These are phyloP conservation scores for Stephania cephalantha DNA, from an alignment of 164 flowering plant species.

Conservation along the genomic window DNA sequence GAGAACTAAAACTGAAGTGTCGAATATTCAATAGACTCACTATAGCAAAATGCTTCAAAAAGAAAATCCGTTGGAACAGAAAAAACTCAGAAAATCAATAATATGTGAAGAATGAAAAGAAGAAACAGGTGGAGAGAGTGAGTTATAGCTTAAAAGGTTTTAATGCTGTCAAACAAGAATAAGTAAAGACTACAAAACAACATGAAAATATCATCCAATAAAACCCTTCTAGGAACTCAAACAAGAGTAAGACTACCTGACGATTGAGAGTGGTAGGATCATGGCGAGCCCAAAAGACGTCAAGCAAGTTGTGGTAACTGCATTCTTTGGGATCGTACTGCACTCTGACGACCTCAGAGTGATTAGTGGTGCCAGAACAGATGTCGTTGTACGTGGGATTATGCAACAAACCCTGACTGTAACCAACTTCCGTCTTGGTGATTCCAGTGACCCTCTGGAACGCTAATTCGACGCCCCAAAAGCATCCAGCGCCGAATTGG, in stretches of 20 bases:
- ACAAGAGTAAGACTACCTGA: conserved; percentile 33
- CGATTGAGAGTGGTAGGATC: conserved; percentile 91
- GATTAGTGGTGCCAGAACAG: conserved; percentile 69
- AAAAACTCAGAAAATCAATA: not conserved
- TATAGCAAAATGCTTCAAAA: too few relatives aligned
- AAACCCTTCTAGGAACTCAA: too few relatives aligned
- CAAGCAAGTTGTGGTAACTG: conserved; percentile 53
- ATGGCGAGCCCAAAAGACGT: conserved; percentile 71
- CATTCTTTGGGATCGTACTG: conserved; percentile 81
- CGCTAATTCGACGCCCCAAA: conserved; percentile 89
- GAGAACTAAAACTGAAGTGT: too few relatives aligned
- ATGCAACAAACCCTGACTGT: conserved; percentile 57
- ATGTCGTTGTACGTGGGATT: conserved; percentile 71
- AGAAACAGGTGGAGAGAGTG: not conserved
- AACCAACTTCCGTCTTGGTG: conserved; percentile 81
- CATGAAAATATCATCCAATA: too few relatives aligned
- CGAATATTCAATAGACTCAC: too few relatives aligned
- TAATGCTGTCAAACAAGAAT: too few relatives aligned
- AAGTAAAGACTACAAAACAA: too few relatives aligned
- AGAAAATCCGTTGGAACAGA: too few relatives aligned
- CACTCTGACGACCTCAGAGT: conserved; percentile 78
- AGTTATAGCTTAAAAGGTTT: conserved; percentile 3
- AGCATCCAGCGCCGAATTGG: conserved; percentile 85
- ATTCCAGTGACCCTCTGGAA: conserved; percentile 83
- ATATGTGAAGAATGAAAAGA: not conserved